Conservation (phyloP, 2,329 filamentous ascomycete genomes). For the Botrytis tulipae region DNA sequence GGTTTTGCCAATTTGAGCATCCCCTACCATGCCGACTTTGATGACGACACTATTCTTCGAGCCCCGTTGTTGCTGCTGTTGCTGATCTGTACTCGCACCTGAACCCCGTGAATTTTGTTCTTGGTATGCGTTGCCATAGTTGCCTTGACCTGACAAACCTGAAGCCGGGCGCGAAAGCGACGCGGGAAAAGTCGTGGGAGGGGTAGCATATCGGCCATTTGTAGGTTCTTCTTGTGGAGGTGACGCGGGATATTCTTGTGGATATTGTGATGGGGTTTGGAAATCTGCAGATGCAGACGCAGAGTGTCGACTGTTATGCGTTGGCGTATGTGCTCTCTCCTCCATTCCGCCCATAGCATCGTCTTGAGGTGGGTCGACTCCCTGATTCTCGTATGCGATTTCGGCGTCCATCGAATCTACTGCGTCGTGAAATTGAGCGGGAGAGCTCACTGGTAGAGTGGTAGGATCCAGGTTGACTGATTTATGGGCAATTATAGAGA, state of each 20-base stretch:
- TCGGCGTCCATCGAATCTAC: conserved; percentile 52
- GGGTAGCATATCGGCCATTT: conserved; percentile 37
- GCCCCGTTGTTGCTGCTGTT: conserved; percentile 26
- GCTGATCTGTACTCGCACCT: conserved; percentile 24
- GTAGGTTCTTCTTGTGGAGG: conserved; percentile 32
- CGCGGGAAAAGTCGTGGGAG: conserved; percentile 37
- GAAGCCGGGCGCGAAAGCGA: conserved; percentile 39
- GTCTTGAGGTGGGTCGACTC: conserved; percentile 31
- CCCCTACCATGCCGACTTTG: conserved; percentile 99
- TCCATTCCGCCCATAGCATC: conserved; percentile 36
- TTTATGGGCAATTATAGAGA: conserved; percentile 14
- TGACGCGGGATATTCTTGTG: conserved; percentile 34
- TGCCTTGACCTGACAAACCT: conserved; percentile 36
- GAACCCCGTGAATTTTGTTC: conserved; percentile 38
- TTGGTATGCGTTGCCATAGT: conserved; percentile 37
- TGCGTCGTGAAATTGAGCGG: conserved; percentile 53
- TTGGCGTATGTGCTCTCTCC: conserved; percentile 37
- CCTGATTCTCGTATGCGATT: conserved; percentile 41
- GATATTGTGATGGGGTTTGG: conserved; percentile 34
- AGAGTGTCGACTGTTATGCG: conserved; percentile 33
- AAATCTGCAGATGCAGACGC: conserved; percentile 40
- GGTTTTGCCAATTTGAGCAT: conserved; percentile 98
- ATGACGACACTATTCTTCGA: conserved; percentile 78
- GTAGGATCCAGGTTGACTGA: conserved; percentile 53
- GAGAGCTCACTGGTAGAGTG: conserved; percentile 48